These are phyloP conservation scores for Backusella luteola DNA, from an alignment of 192 early-diverging fungal genomes.

Conservation along the genomic window DNA sequence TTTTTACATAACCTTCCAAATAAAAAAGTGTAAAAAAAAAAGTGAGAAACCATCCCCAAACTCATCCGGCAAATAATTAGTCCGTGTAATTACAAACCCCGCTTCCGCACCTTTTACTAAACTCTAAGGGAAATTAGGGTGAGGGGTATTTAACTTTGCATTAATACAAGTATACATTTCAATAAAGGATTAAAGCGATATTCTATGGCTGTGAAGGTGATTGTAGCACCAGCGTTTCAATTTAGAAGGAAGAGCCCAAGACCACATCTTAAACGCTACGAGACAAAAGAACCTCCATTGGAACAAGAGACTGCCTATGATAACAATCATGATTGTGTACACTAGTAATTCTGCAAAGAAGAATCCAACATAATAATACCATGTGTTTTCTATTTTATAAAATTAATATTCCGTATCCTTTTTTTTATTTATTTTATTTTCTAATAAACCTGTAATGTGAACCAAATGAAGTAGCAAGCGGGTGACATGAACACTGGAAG, in stretches of 20 bases:
- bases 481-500: conserved; percentile 16
- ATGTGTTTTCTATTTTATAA: background rate
- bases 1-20: too few species aligned
- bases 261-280: conserved; percentile 14
- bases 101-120: too few species aligned
- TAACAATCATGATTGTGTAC: conserved; percentile 11
- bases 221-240: background rate
- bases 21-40: too few species aligned
- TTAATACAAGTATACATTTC: too few species aligned
- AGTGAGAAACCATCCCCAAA: too few species aligned
- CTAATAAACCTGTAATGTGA: background rate
- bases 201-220: background rate
- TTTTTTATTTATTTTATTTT: background rate
- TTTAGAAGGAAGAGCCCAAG: conserved; percentile 5
- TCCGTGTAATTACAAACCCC: too few species aligned
- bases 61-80: too few species aligned
- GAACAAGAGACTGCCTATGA: conserved; percentile 11
- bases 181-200: background rate
- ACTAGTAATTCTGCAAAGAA: conserved; percentile 4
- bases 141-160: too few species aligned
- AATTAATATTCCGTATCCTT: background rate
- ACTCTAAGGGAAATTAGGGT: too few species aligned
- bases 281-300: conserved; percentile 8
- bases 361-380: background rate
- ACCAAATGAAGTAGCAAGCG: background rate